Conservation (phyloP, 2,329 filamentous ascomycete genomes). For the Trichoderma guizhouense region DNA sequence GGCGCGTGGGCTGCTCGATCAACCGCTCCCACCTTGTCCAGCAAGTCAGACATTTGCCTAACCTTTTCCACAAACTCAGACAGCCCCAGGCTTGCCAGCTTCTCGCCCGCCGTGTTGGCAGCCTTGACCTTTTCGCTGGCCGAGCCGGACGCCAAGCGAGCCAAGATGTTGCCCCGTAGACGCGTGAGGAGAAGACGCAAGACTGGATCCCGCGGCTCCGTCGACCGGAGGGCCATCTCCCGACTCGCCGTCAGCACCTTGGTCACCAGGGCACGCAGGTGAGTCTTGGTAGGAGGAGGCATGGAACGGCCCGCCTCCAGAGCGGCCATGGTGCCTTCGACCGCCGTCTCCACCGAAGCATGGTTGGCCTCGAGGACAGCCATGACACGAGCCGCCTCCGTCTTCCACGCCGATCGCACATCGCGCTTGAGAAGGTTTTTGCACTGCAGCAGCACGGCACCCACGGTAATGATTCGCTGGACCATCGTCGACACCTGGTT, state of each 20-base stretch:
- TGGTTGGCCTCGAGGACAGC: conserved; percentile 59
- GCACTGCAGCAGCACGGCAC: conserved; percentile 71
- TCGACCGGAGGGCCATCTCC: conserved; percentile 41
- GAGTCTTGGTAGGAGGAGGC: conserved; percentile 58
- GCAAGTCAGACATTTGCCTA: conserved; percentile 64
- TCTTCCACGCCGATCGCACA: conserved; percentile 73
- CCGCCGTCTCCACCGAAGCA: conserved; percentile 49
- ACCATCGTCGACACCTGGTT: conserved; percentile 37
- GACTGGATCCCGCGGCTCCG: conserved; percentile 52
- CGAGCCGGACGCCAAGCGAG: conserved; percentile 61
- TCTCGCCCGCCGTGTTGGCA: conserved; percentile 66
- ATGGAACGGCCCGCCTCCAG: conserved; percentile 62
- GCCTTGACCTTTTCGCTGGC: conserved; percentile 68
- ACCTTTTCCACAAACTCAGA: conserved; percentile 71
- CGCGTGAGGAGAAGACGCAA: conserved; percentile 66
- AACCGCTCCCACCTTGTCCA: conserved; percentile 62
- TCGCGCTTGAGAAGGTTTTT: conserved; percentile 83
- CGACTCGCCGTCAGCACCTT: conserved; percentile 52
- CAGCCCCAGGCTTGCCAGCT: conserved; percentile 64
- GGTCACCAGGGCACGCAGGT: conserved; percentile 55
- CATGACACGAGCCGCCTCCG: conserved; percentile 68
- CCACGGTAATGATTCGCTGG: conserved; percentile 65
- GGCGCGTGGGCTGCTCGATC: conserved; percentile 64
- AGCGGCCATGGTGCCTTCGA: conserved; percentile 60
- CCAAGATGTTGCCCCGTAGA: conserved; percentile 63